Percentiles rank a stretch among this genome's conserved stretches.
Evolutionary conservation across 2,329 filamentous ascomycete species (phyloP).

Genomic region (Xylaria sp.): DNA sequence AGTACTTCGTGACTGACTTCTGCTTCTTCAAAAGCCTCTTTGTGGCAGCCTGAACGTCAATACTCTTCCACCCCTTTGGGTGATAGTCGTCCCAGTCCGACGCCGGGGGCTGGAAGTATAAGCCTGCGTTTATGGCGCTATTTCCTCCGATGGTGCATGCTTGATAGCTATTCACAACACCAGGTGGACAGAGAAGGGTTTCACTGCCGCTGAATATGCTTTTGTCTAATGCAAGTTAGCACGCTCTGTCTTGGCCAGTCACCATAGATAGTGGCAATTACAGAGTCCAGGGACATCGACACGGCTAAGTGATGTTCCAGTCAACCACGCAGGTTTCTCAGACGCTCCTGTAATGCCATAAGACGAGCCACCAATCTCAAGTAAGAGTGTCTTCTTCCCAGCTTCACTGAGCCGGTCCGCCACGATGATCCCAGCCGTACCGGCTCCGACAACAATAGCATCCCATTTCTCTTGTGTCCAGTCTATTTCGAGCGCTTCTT

Average conservation of each 20-base stretch:
- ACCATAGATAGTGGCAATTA: constrained; percentile 37
- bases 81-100: constrained; percentile 63
- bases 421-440: constrained; percentile 63
- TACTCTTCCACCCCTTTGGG: constrained; percentile 61
- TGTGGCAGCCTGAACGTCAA: constrained; percentile 59
- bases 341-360: constrained; percentile 59
- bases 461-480: constrained; percentile 48
- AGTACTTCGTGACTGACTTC: constrained; percentile 56
- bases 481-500: constrained; percentile 27
- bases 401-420: constrained; percentile 62
- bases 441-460: constrained; percentile 59
- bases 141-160: constrained; percentile 63
- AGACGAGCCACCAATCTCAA: constrained; percentile 62
- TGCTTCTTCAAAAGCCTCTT: constrained; percentile 56
- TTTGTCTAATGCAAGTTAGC: constrained; percentile 50
- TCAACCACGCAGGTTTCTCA: constrained; percentile 60
- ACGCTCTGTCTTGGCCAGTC: neutral
- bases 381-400: constrained; percentile 61
- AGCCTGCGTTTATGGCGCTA: constrained; percentile 63
- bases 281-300: constrained; percentile 64
- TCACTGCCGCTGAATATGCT: constrained; percentile 58
- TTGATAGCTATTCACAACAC: constrained; percentile 55
- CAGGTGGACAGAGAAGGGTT: constrained; percentile 53
- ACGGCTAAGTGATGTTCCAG: constrained; percentile 58
- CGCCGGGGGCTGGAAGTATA: constrained; percentile 63